Evolutionary conservation across 495 filamentous ascomycete genomes (phyloP), one percentile per base, ranked within the genome.

Genomic region (Tuber indicum): DNA sequence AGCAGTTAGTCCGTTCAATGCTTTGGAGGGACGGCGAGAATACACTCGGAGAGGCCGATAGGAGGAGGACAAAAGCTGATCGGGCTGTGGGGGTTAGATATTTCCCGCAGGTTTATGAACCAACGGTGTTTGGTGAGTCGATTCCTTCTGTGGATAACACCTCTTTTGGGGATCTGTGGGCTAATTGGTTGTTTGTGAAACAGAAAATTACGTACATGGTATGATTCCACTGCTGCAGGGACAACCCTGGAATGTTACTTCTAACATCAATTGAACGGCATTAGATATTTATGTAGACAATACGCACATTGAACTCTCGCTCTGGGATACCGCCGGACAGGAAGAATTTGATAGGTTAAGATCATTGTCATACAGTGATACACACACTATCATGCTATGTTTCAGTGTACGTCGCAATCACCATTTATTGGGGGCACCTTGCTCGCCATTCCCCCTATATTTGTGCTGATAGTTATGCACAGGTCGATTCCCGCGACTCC

Each of bases 191-290:
- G 17, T 74, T 78, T 71, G 66, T 72, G 49, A 66, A 75, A 32
- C 80, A 91, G 95, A 99, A 86, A 99, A 99, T 86, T 99, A 99
- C 84, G 96, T 99, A 77, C 96, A 99, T 85, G 94, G 94, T 97
- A 89, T 81, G 70, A 43, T 45, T 74, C n/a, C 73, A 44, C 70
- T 62, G 43, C 19, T 72, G 47, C 66, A 45, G 75, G 75, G 77
- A 81, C 72, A 84, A 66, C 12, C 58, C 58, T 79, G 42, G 32
- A 12, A 72, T 16, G 32, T 42, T 74, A 69, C 43, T 23, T 75
- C 71, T 47, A 44, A 45, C 71, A 19, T 44, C 9, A 70, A 70
- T 70, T 77, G 47, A 81, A 58, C 58, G 26, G 32, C 58, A 32
- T 66, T 78, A 96, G 96, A 99, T 86, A 97, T 99, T 84, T 99